Conservation (phyloP, 352 stramenopile species). For the Phytophthora tubulina region DNA sequence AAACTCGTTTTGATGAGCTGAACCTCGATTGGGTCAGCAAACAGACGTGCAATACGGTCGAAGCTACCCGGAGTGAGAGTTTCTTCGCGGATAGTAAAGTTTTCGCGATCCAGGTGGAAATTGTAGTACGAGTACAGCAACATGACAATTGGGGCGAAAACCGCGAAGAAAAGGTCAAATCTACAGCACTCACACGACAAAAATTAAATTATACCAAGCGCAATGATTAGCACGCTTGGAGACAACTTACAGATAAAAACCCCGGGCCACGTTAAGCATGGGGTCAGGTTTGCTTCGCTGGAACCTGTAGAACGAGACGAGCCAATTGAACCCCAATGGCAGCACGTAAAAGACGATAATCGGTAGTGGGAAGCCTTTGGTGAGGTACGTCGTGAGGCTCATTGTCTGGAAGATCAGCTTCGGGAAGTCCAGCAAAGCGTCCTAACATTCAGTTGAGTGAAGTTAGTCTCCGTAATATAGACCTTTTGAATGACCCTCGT, state of each 20-base stretch:
- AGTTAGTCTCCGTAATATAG: conserved; percentile 9
- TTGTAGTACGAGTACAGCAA: conserved; percentile 52
- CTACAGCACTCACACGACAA: conserved; percentile 14
- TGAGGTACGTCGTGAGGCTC: conserved; percentile 48
- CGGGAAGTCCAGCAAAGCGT: conserved; percentile 41
- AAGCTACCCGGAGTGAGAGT: conserved; percentile 42
- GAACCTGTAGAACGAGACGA: conserved; percentile 63
- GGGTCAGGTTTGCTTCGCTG: conserved; percentile 47
- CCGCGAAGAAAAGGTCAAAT: conserved; percentile 64
- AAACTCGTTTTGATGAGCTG: conserved; percentile 51
- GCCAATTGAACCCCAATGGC: conserved; percentile 52
- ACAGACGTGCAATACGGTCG: conserved; percentile 48
- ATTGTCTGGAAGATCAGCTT: conserved; percentile 60
- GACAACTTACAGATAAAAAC: conserved; percentile 52
- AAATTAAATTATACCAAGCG: conserved; percentile 1
- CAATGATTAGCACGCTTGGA: too few relatives aligned
- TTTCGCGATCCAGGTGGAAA: conserved; percentile 51
- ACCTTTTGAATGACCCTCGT: not conserved
- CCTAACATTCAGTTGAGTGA: conserved; percentile 17
- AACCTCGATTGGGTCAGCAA: conserved; percentile 48
- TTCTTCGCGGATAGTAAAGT: conserved; percentile 40
- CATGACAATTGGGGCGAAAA: conserved; percentile 57
- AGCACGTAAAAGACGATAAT: conserved; percentile 53
- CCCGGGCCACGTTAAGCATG: conserved; percentile 39
- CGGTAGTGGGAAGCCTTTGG: conserved; percentile 51